phyloP scores from a whole-genome alignment of 2,329 filamentous ascomycete species.

The Chaetothyriales sp. region DNA sequence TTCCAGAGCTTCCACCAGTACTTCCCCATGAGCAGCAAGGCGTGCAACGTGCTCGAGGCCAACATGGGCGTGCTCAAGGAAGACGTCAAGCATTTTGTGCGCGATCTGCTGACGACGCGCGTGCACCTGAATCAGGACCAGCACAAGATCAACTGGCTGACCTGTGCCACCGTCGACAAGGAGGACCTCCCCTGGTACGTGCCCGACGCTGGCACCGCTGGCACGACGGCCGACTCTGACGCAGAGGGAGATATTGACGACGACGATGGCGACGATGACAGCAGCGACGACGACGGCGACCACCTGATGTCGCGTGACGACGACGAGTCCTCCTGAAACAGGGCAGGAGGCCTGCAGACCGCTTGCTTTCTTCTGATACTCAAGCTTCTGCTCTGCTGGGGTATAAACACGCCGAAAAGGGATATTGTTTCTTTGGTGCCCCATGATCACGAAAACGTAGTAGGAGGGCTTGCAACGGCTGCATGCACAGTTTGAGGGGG shows the following conservation, averaged over 20 bases:
- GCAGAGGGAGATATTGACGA: conserved; percentile 1
- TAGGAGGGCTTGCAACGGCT: not conserved
- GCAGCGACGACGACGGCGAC: conserved; percentile 1
- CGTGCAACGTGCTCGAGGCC: conserved; percentile 18
- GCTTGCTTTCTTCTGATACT: not conserved
- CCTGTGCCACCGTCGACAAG: conserved; percentile 29
- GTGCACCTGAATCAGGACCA: conserved; percentile 27
- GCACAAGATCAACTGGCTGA: conserved; percentile 30
- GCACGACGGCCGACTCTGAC: not conserved
- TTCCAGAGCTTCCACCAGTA: conserved; percentile 19
- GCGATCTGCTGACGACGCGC: conserved; percentile 25
- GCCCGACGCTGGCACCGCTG: not conserved
- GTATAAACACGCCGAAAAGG: not conserved
- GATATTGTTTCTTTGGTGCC: not conserved
- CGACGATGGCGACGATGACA: not conserved
- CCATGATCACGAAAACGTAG: not conserved
- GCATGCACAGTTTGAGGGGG: not conserved
- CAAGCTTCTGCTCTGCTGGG: not conserved
- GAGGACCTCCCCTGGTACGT: conserved; percentile 30
- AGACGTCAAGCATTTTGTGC: conserved; percentile 24
- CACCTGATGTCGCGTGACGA: not conserved
- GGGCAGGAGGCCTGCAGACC: not conserved
- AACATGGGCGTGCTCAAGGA: conserved; percentile 27
- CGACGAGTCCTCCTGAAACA: not conserved
- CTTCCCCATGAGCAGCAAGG: conserved; percentile 21